Evolutionary conservation across 108 stramenopile species (phyloP), one percentile per base, ranked within the genome.

Genomic region (Cylindrotheca fusiformis): DNA sequence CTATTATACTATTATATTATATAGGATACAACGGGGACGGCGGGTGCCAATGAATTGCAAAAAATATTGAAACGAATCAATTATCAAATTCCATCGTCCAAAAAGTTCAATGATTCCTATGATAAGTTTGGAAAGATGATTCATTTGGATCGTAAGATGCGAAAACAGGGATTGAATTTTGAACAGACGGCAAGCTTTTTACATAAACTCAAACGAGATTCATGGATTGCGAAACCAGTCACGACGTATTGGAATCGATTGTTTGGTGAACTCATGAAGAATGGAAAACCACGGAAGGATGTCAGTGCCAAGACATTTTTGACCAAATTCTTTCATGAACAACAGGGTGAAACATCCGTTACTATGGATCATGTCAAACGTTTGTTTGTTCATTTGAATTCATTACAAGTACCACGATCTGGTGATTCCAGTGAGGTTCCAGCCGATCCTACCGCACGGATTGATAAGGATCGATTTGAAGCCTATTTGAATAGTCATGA

Each of bases 121-220:
- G 76, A 88, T 27, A 79, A 83, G 22, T 90, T 88, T 61, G 79
- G 72, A 8, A 80, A 76, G 51, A 75, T 82, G 10, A 61, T 93
- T 59, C 86, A 83, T 21, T 65, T 93, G 60, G 79, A 81, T 50
- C 77, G 74, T 33, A 68, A 67, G 22, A 50, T 55, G 17, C 72
- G 84, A 36, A 80, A 74, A 55, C 58, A 59, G 48, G 92, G 92
- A 3, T 55, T 93, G 21, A 83, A 85, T 0, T 93, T 93, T 74
- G 92, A 93, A 58, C 87, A 93, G 62, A 81, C 75, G 6, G 81
- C 82, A 23, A 89, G 84, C 1, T 73, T 93, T 33, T 64, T 93
- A 0, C 92, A 93, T 66, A 89, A 93, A 48, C 75, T 88, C 26
- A 88, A 87, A 67, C 78, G 92, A 25, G 87, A 93, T 72, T 75